phyloP scores from a whole-genome alignment of 306 rosid species.

The Corylus avellana region DNA sequence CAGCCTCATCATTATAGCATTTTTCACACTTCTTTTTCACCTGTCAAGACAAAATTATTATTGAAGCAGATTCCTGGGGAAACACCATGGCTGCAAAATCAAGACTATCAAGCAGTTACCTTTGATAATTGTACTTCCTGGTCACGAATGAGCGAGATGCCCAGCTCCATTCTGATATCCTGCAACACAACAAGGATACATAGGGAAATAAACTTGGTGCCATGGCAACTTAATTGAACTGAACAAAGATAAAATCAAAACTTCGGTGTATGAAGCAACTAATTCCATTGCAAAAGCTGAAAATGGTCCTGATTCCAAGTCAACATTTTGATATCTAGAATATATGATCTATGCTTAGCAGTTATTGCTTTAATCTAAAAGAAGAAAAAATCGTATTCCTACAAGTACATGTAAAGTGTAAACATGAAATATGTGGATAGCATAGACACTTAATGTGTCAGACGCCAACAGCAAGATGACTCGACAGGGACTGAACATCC shows the following conservation, averaged over 20 bases:
- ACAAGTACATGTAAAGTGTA: not conserved
- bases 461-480: too few relatives aligned
- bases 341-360: not conserved
- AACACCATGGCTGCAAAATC: not conserved
- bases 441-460: not conserved
- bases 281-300: not conserved
- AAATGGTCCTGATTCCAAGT: not conserved
- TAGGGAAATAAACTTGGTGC: not conserved
- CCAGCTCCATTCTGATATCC: conserved; percentile 49
- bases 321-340: not conserved
- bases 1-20: conserved; percentile 9
- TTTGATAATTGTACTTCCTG: conserved; percentile 52
- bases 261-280: not conserved
- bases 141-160: conserved; percentile 41
- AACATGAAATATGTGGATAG: not conserved
- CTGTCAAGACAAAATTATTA: not conserved
- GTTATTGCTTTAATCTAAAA: not conserved
- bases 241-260: not conserved
- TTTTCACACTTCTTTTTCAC: conserved; percentile 11
- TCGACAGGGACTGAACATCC: too few relatives aligned
- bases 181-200: conserved; percentile 18
- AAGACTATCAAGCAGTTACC: conserved; percentile 37
- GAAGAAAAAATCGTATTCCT: not conserved
- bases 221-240: not conserved
- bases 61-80: not conserved